Percentiles rank a stretch among this genome's conserved stretches.
These are phyloP conservation scores for Ogataea sp. DNA, from an alignment of 805 yeast species.

Conservation along the genomic window DNA sequence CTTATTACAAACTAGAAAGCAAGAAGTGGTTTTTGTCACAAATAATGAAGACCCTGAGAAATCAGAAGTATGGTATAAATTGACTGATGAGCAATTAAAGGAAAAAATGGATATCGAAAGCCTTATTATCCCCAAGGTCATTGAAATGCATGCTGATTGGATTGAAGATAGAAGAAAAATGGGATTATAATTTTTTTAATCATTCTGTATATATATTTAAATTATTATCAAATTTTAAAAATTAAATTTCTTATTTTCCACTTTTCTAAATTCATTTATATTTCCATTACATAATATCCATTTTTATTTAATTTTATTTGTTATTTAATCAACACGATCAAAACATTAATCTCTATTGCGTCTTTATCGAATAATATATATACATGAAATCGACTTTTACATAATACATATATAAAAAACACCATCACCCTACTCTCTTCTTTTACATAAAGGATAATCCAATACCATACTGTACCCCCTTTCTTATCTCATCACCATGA, in stretches of 20 bases:
- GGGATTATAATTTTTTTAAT: slow-evolving; percentile 11
- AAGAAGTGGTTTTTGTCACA: slow-evolving; percentile 79
- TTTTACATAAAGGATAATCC: slow-evolving; percentile 49
- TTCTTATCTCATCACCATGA: slow-evolving; percentile 37
- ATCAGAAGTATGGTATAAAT: slow-evolving; percentile 37
- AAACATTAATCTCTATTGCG: no score
- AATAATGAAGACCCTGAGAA: slow-evolving; percentile 25
- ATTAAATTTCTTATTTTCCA: no score
- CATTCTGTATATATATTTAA: not conserved
- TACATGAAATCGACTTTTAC: no score
- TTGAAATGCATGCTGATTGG: slow-evolving; percentile 58
- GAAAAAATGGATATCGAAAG: slow-evolving; percentile 61
- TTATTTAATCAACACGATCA: no score
- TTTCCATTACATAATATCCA: no score
- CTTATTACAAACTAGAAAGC: slow-evolving; percentile 78
- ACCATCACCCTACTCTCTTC: no score
- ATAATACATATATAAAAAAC: no score
- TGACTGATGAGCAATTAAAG: slow-evolving; percentile 33
- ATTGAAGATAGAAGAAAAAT: slow-evolving; percentile 27
- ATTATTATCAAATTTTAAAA: no score
- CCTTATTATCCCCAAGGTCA: slow-evolving; percentile 70
- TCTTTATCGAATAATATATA: no score
- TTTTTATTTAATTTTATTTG: no score
- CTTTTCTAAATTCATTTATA: no score
- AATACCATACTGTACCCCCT: slow-evolving; percentile 52